Evolutionary conservation across 73 alveolate genomes (phyloP).

Genomic region (Paramecium sexaurelia): DNA sequence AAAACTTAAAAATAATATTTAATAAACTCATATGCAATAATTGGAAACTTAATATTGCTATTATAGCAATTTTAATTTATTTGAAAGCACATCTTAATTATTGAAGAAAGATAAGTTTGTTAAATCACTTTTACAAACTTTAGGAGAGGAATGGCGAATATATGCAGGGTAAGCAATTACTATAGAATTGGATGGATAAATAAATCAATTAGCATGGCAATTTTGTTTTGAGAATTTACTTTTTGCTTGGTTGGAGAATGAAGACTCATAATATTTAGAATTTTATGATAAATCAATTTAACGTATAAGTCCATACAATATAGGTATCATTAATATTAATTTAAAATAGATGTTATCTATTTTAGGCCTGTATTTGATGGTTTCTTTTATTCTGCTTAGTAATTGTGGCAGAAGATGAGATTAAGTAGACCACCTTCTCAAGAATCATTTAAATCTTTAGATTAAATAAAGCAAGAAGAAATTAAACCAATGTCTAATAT

Average conservation of each 20-base stretch:
- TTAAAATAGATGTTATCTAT: background rate
- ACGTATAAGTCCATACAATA: background rate
- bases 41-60: conserved; percentile 21
- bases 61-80: conserved; percentile 22
- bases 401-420: conserved; percentile 33
- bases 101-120: conserved; percentile 4
- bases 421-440: conserved; percentile 37
- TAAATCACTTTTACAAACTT: background rate
- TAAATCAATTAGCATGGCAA: conserved; percentile 24
- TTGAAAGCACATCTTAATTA: background rate
- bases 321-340: background rate
- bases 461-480: conserved; percentile 30
- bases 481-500: background rate
- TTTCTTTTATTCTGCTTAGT: conserved; percentile 26
- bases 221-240: conserved; percentile 50
- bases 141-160: conserved; percentile 51
- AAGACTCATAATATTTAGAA: background rate
- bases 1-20: background rate
- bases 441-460: conserved; percentile 24
- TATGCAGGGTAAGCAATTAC: conserved; percentile 51
- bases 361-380: conserved; percentile 54
- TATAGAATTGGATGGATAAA: conserved; percentile 22
- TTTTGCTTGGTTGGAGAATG: conserved; percentile 53
- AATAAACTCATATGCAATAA: background rate
- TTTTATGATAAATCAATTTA: background rate